Evolutionary conservation across 2,329 filamentous ascomycete species (phyloP), one percentile per base, ranked within the genome.

Genomic region (Chaetomium olivaceum): DNA sequence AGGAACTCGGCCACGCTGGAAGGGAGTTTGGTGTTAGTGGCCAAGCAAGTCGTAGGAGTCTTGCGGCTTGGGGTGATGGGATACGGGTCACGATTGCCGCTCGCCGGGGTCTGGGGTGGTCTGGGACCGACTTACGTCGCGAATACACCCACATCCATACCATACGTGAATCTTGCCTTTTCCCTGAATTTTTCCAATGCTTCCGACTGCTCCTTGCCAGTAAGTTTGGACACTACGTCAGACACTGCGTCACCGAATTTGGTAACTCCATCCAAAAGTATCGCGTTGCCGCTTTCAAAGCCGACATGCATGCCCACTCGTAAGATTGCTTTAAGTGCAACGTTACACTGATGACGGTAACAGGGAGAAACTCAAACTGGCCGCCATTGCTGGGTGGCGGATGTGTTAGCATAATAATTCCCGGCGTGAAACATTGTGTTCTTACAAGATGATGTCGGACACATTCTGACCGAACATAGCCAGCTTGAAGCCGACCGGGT

Each of bases 311-410:
- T 71, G 11, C 80, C 80, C 1, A 86, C 67, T 4, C 82, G 80
- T 0, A 87, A 76, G 0, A 80, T 73, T 0, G 82, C 84, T 0
- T 76, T 79, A 11, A 87, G 73, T 0, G 80, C 70, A 0, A 78
- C 78, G 7, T 74, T 77, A 11, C 77, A 33, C 76, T 80, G 65
- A 80, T 73, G 36, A 87, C 74, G 0, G 77, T 82, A 3, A 87
- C 81, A 0, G 85, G 85, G 1, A 87, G 78, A 64, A 86, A 86
- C 63, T 86, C 83, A 65, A 86, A 87, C 16, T 79, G 73, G 0
- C 81, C 85, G 6, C 83, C 83, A 50, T 68, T 64, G 62, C 70
- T 71, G 4, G 27, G n/a, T 11, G 25, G 2, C 12, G 9, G 4
- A 57, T 3, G 2, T 14, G 29, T 51, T 3, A 36, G 52, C 7